Base-by-base conservation (phyloP, 2,329 filamentous ascomycete genomes). In the Karstenula rhodostoma region DNA sequence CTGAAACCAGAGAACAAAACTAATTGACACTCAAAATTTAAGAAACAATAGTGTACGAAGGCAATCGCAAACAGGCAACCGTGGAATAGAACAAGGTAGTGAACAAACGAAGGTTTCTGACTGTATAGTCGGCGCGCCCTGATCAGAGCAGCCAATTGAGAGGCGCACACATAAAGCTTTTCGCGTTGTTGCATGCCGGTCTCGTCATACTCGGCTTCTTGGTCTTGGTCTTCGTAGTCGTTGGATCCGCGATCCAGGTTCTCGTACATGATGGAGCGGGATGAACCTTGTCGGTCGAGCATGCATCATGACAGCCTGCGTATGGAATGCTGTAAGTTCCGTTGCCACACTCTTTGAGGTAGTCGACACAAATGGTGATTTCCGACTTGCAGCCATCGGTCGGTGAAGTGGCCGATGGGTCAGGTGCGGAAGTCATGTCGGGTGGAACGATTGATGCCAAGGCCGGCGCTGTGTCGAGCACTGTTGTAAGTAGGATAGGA, bases 331-430 rank as follows among this genome's bases (percentile, higher is more conserved):
- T 55, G 6, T 48, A 33, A 3, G 33, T 55, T 7, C 35, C 15
- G 33, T 54, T 46, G 7, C 35, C 42, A n/a, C 60, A 62, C 3
- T 15, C 29, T 17, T 56, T 33, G 8, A 59, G 12, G 37, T 51
- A 55, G 35, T 62, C 60, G 10, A 57, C 43, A 42, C 60, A 62
- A 17, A 62, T 50, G 15, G 49, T 55, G 1, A 22, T 19, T 23
- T 51, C 50, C 9, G 57, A 43, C 17, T 25, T 44, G 42, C 52
- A 58, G 22, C 22, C 40, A 8, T 35, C 8, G 37, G 27, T 51
- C 12, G 49, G 40, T 2, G 22, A n/a, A 17, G 52, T 37, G 2
- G 42, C 7, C 2, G 29, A 2, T 19, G 48, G 19, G 8, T 44
- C 17, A 3, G 57, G 52, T 8, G 53, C 29, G 7, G 59, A 23